A percentile compares a stretch with the other conserved stretches of the same genome.
Evolutionary conservation across 106 monocot species (phyloP).

Genomic region (Acorus calamus): DNA sequence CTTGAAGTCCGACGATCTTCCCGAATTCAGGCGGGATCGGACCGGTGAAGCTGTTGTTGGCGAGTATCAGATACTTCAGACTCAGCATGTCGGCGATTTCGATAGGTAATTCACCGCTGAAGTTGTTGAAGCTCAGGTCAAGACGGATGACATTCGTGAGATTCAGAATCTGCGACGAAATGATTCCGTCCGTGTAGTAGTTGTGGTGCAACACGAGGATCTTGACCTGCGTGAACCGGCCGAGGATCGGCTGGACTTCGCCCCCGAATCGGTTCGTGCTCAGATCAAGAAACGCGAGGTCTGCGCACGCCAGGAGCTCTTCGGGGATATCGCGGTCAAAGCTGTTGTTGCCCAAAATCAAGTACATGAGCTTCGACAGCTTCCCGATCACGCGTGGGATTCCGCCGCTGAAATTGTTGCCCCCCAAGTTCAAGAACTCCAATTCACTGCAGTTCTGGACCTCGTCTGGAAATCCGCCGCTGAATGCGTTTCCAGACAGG

Average conservation of each 20-base stretch:
- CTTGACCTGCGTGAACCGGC: slow-evolving; percentile 30
- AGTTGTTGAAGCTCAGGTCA: slow-evolving; percentile 67
- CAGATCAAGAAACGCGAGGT: slow-evolving; percentile 55
- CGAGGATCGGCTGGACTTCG: slow-evolving; percentile 47
- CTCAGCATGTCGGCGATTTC: slow-evolving; percentile 24
- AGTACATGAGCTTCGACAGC: slow-evolving; percentile 29
- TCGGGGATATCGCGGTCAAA: slow-evolving; percentile 44
- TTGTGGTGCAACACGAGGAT: slow-evolving; percentile 49
- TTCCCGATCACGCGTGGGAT: slow-evolving; percentile 50
- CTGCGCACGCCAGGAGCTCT: slow-evolving; percentile 41
- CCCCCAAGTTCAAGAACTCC: slow-evolving; percentile 30
- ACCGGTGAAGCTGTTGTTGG: slow-evolving; percentile 54
- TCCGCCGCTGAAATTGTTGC: slow-evolving; percentile 38
- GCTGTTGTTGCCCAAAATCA: slow-evolving; percentile 52
- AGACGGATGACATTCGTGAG: slow-evolving; percentile 28
- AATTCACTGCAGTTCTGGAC: slow-evolving; percentile 53
- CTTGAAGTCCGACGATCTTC: slow-evolving; percentile 32
- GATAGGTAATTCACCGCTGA: slow-evolving; percentile 44
- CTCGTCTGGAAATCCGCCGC: slow-evolving; percentile 40
- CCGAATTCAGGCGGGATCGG: slow-evolving; percentile 47
- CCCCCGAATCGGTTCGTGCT: slow-evolving; percentile 54
- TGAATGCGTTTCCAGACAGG: slow-evolving; percentile 40
- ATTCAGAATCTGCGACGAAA: slow-evolving; percentile 45
- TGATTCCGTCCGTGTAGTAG: slow-evolving; percentile 41
- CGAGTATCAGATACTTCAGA: slow-evolving; percentile 47